phyloP scores from a whole-genome alignment of 108 stramenopile genomes.

The Chaetoceros muelleri region DNA sequence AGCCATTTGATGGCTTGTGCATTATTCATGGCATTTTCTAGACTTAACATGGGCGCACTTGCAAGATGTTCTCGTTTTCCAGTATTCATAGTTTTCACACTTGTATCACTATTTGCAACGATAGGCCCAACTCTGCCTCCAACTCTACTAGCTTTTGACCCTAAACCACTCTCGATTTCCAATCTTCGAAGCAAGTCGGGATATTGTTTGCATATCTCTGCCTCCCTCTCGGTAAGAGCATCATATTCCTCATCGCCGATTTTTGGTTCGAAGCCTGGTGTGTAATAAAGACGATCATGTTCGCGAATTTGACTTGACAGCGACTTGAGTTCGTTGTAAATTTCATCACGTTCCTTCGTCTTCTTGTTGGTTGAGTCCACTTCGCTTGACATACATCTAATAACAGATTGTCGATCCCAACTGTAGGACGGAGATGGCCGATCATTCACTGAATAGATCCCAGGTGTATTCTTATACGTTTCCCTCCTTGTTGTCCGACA shows the following conservation, averaged over 20 bases:
- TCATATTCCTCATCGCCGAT: conserved; percentile 70
- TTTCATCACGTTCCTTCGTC: too few species aligned
- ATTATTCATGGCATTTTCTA: conserved; percentile 66
- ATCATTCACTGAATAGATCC: too few species aligned
- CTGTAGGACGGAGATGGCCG: too few species aligned
- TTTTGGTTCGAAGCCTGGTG: background rate
- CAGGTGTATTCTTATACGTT: too few species aligned
- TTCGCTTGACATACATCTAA: too few species aligned
- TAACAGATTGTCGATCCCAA: too few species aligned
- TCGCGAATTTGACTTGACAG: conserved; percentile 34
- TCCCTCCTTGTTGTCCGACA: too few species aligned
- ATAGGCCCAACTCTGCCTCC: conserved; percentile 65
- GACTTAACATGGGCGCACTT: conserved; percentile 55
- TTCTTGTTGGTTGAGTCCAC: too few species aligned
- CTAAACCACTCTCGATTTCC: conserved; percentile 50
- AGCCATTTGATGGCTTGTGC: conserved; percentile 49
- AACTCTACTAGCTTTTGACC: conserved; percentile 42
- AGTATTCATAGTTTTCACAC: conserved; percentile 10
- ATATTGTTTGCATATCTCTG: conserved; percentile 36
- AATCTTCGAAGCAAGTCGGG: conserved; percentile 39
- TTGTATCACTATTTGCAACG: conserved; percentile 1
- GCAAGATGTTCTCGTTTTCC: conserved; percentile 46
- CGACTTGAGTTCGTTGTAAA: conserved; percentile 40
- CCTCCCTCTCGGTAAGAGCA: conserved; percentile 70
- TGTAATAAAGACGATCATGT: conserved; percentile 48